A percentile compares a stretch with the other conserved stretches of the same genome.
Evolutionary conservation across 179 eudicot genomes (phyloP).

Genomic region (Spinacia oleracea): DNA sequence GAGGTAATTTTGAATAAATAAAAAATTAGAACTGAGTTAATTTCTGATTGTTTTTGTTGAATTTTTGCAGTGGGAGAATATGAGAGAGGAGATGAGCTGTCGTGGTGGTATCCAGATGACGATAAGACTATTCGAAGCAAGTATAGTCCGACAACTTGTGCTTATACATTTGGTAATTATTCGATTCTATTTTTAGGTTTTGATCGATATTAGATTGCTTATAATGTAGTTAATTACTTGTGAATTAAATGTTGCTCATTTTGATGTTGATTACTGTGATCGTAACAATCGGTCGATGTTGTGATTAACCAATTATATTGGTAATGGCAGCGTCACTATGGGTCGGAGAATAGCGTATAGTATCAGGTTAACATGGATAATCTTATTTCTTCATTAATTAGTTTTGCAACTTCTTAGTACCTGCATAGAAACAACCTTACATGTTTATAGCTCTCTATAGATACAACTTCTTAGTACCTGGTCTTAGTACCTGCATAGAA

Average conservation of each 20-base stretch:
- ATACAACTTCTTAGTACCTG: too few species aligned
- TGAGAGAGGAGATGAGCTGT: constrained; percentile 73
- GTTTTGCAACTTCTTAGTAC: too few species aligned
- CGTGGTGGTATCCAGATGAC: constrained; percentile 95
- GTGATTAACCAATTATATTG: not conserved
- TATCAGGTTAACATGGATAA: too few species aligned
- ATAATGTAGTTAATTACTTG: not conserved
- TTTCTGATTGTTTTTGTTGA: constrained; percentile 1
- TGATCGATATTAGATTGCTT: not conserved
- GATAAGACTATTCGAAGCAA: constrained; percentile 81
- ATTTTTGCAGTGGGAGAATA: constrained; percentile 71
- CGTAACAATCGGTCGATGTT: not conserved
- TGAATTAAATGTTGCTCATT: not conserved
- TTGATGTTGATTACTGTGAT: constrained; percentile 3
- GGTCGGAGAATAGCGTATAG: too few species aligned
- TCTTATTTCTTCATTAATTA: too few species aligned
- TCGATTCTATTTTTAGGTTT: not conserved
- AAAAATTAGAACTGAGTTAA: constrained; percentile 37
- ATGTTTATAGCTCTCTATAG: too few species aligned
- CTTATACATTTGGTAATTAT: constrained; percentile 86
- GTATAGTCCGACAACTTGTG: constrained; percentile 65
- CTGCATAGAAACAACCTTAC: too few species aligned
- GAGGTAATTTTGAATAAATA: constrained; percentile 43
- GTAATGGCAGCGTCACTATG: constrained; percentile 47
- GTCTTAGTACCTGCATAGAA: too few species aligned